These are phyloP conservation scores for Irpex sp. DNA, from an alignment of 1,284 basidiomycete species.

Conservation along the genomic window DNA sequence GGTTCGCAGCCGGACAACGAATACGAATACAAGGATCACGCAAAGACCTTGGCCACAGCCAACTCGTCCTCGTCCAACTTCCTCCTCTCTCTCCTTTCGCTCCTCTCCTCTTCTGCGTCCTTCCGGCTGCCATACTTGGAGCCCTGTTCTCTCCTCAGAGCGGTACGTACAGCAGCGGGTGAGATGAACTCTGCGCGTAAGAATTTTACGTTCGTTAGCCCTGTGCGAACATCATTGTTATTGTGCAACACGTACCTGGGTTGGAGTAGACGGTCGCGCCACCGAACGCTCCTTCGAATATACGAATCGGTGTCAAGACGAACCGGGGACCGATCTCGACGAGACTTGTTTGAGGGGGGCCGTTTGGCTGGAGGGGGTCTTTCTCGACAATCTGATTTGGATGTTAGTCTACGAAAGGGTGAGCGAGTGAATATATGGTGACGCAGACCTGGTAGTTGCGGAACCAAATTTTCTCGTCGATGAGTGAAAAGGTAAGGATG, in stretches of 20 bases:
- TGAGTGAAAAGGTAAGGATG: conserved; percentile 91
- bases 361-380: conserved; percentile 72
- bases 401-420: background rate
- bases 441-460: conserved; percentile 88
- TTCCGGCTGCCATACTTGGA: conserved; percentile 81
- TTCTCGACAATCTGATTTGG: conserved; percentile 69
- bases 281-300: conserved; percentile 96
- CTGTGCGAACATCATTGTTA: background rate
- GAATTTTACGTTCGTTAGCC: background rate
- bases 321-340: conserved; percentile 97
- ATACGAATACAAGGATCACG: conserved; percentile 35
- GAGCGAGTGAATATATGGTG: background rate
- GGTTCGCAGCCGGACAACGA: background rate
- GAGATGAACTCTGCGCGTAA: conserved; percentile 77
- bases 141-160: conserved; percentile 71
- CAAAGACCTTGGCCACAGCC: conserved; percentile 86
- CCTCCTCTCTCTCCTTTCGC: conserved; percentile 64
- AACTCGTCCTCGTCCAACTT: conserved; percentile 76
- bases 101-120: conserved; percentile 68
- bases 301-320: conserved; percentile 95
- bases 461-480: conserved; percentile 99
- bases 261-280: conserved; percentile 97
- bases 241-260: conserved; percentile 57
- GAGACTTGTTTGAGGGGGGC: conserved; percentile 73
- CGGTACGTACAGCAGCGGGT: conserved; percentile 79